Evolutionary conservation across 2,329 filamentous ascomycete genomes (phyloP), one percentile per base, ranked within the genome.

Genomic region (Lecanoromycetidae sp.): DNA sequence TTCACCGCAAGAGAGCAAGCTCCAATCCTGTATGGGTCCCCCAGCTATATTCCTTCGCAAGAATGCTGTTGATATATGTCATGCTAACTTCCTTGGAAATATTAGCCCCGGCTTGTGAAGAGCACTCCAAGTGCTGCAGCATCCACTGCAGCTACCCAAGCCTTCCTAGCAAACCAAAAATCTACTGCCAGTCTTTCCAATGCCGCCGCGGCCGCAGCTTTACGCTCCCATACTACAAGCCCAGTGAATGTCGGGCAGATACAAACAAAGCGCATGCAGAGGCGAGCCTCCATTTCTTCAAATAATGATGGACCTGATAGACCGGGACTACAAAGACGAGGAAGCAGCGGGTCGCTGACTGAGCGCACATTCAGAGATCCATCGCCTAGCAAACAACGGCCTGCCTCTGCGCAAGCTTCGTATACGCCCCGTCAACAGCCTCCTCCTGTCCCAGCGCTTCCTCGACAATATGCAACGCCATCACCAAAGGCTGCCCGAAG

Each of bases 211-310:
- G 87, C 87, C 13, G 80, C 87, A 23, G 88, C 88, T 38, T 74
- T 96, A 49, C 80, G 82, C 60, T 84, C 82, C 37, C 78, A 84
- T 56, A 81, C 86, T 8, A 80, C 80, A 43, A 80, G 84, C 2
- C 87, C 87, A 19, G 90, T 81, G 43, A 80, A 80, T 56, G 82
- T 94, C 48, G 82, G 79, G 61, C 79, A 87, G 59, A 78, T 93
- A 36, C 83, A 94, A 64, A 94, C 90, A 5, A 94, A 90, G 69
- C 83, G 88, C 60, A 88, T 83, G 60, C 78, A 86, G 57, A 79
- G 87, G 52, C 79, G 75, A 63, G 73, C 74, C 43, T 94, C 87
- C 1, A 66, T 76, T 34, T 84, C 84, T 1, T 90, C 86, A 4
- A 69, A 76, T 39, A 72, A 70, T 29, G 77, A 74, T 40, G 64